Conservation (phyloP, 2,329 filamentous ascomycete species). For the Dactylonectria macrodidyma region DNA sequence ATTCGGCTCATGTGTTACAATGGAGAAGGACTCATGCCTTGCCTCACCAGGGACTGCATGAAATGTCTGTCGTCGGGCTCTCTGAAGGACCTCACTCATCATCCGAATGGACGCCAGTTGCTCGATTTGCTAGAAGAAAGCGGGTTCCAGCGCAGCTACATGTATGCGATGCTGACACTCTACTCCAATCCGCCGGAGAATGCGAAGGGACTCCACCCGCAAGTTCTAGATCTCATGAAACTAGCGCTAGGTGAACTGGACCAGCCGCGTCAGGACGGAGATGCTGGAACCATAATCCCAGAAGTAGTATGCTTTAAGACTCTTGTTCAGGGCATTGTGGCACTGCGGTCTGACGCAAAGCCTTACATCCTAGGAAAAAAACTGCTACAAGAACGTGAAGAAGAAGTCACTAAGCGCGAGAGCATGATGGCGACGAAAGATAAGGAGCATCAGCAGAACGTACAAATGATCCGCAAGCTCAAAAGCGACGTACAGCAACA, state of each 20-base stretch:
- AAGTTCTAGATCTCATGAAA: not conserved
- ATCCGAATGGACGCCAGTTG: not conserved
- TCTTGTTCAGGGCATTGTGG: not conserved
- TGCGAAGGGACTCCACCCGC: not conserved
- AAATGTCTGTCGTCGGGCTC: not conserved
- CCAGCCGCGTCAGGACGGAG: not conserved
- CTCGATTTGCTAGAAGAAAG: slow-evolving; percentile 2
- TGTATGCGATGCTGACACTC: not conserved
- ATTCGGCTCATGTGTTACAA: slow-evolving; percentile 2
- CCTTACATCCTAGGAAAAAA: not conserved
- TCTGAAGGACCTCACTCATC: not conserved
- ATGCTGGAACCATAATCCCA: not conserved
- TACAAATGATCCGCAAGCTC: not conserved
- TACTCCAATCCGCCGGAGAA: not conserved
- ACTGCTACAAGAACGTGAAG: not conserved
- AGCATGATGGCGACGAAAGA: not conserved
- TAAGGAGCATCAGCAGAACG: not conserved
- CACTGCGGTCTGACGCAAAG: not conserved
- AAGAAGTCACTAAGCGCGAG: not conserved
- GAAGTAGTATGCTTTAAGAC: not conserved
- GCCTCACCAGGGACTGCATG: not conserved
- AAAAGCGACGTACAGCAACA: not conserved
- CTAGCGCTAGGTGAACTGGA: not conserved
- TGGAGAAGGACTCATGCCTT: slow-evolving; percentile 1
- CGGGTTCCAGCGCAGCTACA: slow-evolving; percentile 1